These are phyloP conservation scores for Torrubiella hemipterigena DNA, from an alignment of 2,329 filamentous ascomycete species.

Conservation along the genomic window DNA sequence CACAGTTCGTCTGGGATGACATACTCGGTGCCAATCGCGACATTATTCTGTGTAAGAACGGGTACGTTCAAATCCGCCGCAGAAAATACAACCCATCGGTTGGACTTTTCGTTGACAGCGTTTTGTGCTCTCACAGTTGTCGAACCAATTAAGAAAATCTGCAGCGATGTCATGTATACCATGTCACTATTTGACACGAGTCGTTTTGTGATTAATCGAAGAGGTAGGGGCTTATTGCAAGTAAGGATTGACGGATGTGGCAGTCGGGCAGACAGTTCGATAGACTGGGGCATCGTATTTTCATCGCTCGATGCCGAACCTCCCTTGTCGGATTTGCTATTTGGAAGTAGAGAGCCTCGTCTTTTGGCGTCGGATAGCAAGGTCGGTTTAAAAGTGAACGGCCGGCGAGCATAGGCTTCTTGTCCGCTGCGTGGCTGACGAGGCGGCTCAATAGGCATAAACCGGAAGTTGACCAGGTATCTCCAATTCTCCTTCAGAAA, in stretches of 20 bases:
- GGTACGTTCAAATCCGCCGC: conserved; percentile 60
- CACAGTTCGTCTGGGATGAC: conserved; percentile 62
- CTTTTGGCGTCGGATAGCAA: conserved; percentile 27
- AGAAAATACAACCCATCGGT: conserved; percentile 65
- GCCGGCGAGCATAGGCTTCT: conserved; percentile 74
- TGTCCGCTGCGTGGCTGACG: conserved; percentile 53
- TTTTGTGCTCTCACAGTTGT: conserved; percentile 73
- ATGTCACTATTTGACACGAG: conserved; percentile 55
- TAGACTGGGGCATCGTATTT: conserved; percentile 58
- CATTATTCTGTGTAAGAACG: conserved; percentile 44
- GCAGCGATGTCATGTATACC: conserved; percentile 65
- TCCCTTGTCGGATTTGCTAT: no score
- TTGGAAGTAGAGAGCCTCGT: conserved; percentile 49
- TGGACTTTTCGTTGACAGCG: conserved; percentile 55
- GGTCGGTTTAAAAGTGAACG: conserved; percentile 42
- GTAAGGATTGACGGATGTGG: conserved; percentile 83
- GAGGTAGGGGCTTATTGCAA: conserved; percentile 73
- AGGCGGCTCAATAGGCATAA: conserved; percentile 87
- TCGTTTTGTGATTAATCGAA: conserved; percentile 71
- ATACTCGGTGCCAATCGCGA: conserved; percentile 52
- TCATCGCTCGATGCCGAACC: no score
- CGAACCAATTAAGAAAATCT: conserved; percentile 69
- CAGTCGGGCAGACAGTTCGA: conserved; percentile 68
- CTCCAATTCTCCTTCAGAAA: conserved; percentile 87
- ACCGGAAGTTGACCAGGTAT: conserved; percentile 58